A percentile compares a stretch with the other conserved stretches of the same genome.
phyloP scores from a whole-genome alignment of 495 filamentous ascomycete species.

The Niebla homalea region DNA sequence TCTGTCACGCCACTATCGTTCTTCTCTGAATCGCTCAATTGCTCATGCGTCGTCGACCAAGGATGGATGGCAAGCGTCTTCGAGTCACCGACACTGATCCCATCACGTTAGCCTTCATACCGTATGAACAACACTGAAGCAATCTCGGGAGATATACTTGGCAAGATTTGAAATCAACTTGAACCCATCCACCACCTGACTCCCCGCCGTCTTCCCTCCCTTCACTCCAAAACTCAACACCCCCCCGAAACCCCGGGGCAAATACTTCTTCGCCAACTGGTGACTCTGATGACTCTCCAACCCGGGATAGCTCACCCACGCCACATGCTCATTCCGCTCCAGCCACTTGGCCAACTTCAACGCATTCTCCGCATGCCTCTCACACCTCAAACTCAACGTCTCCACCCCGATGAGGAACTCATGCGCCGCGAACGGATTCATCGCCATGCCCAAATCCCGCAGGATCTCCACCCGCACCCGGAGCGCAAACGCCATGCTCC shows the following conservation, averaged over 20 bases:
- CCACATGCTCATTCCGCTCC: slow-evolving; percentile 66
- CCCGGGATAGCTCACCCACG: slow-evolving; percentile 91
- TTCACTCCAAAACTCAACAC: slow-evolving; percentile 90
- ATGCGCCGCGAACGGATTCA: slow-evolving; percentile 95
- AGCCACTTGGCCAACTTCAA: slow-evolving; percentile 73
- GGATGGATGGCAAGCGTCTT: slow-evolving; percentile 94
- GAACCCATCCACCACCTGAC: slow-evolving; percentile 82
- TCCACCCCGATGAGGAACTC: slow-evolving; percentile 84
- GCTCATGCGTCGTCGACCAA: slow-evolving; percentile 93
- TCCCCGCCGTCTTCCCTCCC: slow-evolving; percentile 69
- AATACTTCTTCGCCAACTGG: slow-evolving; percentile 74
- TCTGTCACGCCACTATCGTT: slow-evolving; percentile 72
- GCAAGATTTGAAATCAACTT: slow-evolving; percentile 89
- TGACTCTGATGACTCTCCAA: slow-evolving; percentile 72
- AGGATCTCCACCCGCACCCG: slow-evolving; percentile 75
- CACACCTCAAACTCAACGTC: slow-evolving; percentile 74
- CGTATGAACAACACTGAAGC: not conserved
- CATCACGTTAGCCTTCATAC: not conserved
- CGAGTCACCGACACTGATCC: slow-evolving; percentile 46
- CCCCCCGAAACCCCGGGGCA: slow-evolving; percentile 78
- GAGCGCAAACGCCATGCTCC: slow-evolving; percentile 70
- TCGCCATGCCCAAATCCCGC: slow-evolving; percentile 67
- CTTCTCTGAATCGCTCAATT: slow-evolving; percentile 75
- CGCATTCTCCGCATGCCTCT: slow-evolving; percentile 81
- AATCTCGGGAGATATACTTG: slow-evolving; percentile 41